Percentiles rank a stretch among this genome's conserved stretches.
Conservation (phyloP, 2,329 filamentous ascomycete species). For the Colletotrichum echinochloae region DNA sequence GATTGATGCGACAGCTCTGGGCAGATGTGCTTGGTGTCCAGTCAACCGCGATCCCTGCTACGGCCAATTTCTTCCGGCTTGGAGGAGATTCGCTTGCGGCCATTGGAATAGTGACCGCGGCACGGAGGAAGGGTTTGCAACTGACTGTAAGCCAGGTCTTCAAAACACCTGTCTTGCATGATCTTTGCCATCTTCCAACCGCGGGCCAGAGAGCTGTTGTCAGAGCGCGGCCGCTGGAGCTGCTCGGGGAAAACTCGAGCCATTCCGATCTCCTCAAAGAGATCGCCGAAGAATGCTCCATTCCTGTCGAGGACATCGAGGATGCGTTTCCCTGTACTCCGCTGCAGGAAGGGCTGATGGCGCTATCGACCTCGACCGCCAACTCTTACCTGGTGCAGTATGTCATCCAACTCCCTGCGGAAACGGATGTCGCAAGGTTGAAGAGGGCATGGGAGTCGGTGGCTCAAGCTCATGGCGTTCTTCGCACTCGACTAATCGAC, state of each 20-base stretch:
- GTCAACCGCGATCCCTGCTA: slow-evolving; percentile 27
- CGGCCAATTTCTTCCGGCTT: slow-evolving; percentile 44
- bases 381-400: slow-evolving; percentile 33
- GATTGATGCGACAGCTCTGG: slow-evolving; percentile 23
- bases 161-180: slow-evolving; percentile 5
- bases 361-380: slow-evolving; percentile 16
- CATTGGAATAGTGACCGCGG: slow-evolving; percentile 42
- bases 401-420: neutral
- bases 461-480: slow-evolving; percentile 33
- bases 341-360: slow-evolving; percentile 33
- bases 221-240: neutral
- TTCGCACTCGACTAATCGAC: slow-evolving; percentile 43
- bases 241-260: neutral
- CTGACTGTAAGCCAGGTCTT: slow-evolving; percentile 29
- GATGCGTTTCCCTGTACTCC: slow-evolving; percentile 31
- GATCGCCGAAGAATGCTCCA: slow-evolving; percentile 11
- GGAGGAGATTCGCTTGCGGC: slow-evolving; percentile 46
- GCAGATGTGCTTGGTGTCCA: slow-evolving; percentile 20
- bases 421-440: slow-evolving; percentile 9
- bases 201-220: neutral
- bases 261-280: neutral
- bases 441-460: slow-evolving; percentile 33
- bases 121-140: slow-evolving; percentile 1
- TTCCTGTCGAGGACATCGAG: slow-evolving; percentile 18
- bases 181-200: slow-evolving; percentile 19